A percentile compares a stretch with the other conserved stretches of the same genome.
Conservation (phyloP, 192 early-diverging fungal species). For the Entomortierella beljakovae region DNA sequence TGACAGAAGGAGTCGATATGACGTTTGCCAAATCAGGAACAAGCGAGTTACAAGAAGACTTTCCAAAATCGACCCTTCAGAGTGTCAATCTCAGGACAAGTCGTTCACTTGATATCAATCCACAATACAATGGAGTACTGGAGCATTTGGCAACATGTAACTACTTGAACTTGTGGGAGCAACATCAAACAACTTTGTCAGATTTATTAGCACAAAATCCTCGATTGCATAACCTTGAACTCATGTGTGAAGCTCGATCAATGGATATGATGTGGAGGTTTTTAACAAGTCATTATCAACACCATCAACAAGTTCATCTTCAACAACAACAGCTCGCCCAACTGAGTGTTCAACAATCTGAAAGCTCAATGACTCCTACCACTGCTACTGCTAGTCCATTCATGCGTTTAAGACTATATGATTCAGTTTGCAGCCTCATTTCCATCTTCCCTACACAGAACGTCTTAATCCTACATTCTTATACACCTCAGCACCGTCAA, state of each 20-base stretch:
- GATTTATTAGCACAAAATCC: conserved; percentile 11
- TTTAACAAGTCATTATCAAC: conserved; percentile 1
- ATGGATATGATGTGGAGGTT: conserved; percentile 24
- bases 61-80: not conserved
- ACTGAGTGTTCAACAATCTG: not conserved
- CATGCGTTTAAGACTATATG: conserved; percentile 6
- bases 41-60: not conserved
- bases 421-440: conserved; percentile 13
- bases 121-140: conserved; percentile 6
- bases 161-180: conserved; percentile 20
- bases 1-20: conserved; percentile 16
- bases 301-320: not conserved
- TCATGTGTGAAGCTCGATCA: conserved; percentile 24
- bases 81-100: conserved; percentile 12
- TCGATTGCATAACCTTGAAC: conserved; percentile 1
- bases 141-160: conserved; percentile 6
- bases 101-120: not conserved
- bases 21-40: conserved; percentile 1
- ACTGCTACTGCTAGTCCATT: not conserved
- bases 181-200: not conserved
- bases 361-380: not conserved
- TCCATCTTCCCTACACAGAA: not conserved
- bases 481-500: conserved; percentile 12
- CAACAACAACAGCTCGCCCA: not conserved
- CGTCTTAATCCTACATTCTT: conserved; percentile 5